These are phyloP conservation scores for Vigna radiata DNA, from an alignment of 306 rosid species.

Conservation along the genomic window DNA sequence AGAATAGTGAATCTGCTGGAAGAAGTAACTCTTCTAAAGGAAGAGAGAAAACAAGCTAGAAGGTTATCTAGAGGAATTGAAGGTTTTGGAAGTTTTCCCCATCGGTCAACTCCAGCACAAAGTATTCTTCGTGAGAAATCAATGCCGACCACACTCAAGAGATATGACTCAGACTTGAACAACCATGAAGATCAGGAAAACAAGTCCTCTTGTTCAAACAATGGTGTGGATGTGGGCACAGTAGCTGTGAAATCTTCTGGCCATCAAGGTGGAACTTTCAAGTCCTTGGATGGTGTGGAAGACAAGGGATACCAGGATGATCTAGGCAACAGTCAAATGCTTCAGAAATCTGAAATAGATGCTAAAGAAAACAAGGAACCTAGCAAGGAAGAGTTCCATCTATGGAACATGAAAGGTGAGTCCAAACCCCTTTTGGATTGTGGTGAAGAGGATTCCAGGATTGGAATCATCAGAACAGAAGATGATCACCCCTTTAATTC, in stretches of 20 bases:
- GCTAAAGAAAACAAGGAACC: slow-evolving; percentile 73
- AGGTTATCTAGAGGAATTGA: slow-evolving; percentile 84
- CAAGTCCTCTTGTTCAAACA: slow-evolving; percentile 35
- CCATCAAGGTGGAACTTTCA: slow-evolving; percentile 19
- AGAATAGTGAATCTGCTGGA: slow-evolving; percentile 68
- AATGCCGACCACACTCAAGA: slow-evolving; percentile 50
- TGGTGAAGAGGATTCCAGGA: slow-evolving; percentile 43
- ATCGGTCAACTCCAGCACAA: slow-evolving; percentile 59
- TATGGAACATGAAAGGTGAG: slow-evolving; percentile 57
- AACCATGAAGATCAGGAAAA: slow-evolving; percentile 55
- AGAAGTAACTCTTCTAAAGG: slow-evolving; percentile 68
- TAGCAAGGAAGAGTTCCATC: slow-evolving; percentile 55
- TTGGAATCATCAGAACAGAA: slow-evolving; percentile 47
- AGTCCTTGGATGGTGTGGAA: slow-evolving; percentile 20
- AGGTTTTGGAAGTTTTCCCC: slow-evolving; percentile 86
- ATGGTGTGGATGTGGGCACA: slow-evolving; percentile 34
- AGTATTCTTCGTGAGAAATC: slow-evolving; percentile 57
- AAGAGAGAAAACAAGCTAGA: slow-evolving; percentile 80
- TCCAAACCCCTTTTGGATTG: slow-evolving; percentile 57
- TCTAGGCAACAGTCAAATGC: slow-evolving; percentile 38
- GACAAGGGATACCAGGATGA: slow-evolving; percentile 35
- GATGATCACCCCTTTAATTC: slow-evolving; percentile 78
- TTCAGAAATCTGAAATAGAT: slow-evolving; percentile 52
- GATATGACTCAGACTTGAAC: slow-evolving; percentile 54
- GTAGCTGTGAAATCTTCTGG: slow-evolving; percentile 37